phyloP scores from a whole-genome alignment of 169 alveolate species.

The Cryptosporidium parvum region DNA sequence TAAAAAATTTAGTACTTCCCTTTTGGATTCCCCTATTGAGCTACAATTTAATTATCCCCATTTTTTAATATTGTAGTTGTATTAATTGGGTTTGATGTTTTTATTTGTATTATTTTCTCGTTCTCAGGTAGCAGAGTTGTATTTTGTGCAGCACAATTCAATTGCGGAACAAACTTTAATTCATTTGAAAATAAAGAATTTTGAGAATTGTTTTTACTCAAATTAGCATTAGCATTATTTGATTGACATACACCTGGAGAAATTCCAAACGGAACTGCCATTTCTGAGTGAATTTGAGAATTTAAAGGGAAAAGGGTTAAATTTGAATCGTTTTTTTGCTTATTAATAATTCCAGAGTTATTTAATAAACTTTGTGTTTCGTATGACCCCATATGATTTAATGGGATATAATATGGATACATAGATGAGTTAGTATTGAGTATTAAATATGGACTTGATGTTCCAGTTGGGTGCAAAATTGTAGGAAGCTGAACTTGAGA shows the following conservation, averaged over 20 bases:
- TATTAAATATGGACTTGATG: constrained; percentile 4
- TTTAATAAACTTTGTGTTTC: constrained; percentile 11
- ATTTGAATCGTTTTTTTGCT: constrained; percentile 56
- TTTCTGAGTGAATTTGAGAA: constrained; percentile 24
- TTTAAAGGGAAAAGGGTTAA: constrained; percentile 1
- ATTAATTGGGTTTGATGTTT: background rate
- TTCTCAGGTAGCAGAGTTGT: background rate
- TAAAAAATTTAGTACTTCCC: background rate
- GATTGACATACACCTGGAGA: background rate
- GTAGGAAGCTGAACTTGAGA: constrained; percentile 31
- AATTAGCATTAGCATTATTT: background rate
- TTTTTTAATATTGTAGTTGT: constrained; percentile 15
- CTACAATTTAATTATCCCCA: background rate
- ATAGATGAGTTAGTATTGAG: constrained; percentile 47
- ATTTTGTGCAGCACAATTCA: background rate
- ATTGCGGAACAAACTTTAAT: constrained; percentile 13
- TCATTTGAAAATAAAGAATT: constrained; percentile 4
- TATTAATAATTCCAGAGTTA: constrained; percentile 1
- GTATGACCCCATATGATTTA: constrained; percentile 25
- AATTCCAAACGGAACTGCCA: constrained; percentile 5
- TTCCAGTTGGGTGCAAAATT: constrained; percentile 6
- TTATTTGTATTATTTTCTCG: background rate
- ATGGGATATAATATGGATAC: constrained; percentile 47
- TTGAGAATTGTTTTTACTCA: background rate
- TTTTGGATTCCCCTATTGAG: constrained; percentile 32